phyloP scores from a whole-genome alignment of 176 grass and related monocot genomes.

The Oryza glaberrima region DNA sequence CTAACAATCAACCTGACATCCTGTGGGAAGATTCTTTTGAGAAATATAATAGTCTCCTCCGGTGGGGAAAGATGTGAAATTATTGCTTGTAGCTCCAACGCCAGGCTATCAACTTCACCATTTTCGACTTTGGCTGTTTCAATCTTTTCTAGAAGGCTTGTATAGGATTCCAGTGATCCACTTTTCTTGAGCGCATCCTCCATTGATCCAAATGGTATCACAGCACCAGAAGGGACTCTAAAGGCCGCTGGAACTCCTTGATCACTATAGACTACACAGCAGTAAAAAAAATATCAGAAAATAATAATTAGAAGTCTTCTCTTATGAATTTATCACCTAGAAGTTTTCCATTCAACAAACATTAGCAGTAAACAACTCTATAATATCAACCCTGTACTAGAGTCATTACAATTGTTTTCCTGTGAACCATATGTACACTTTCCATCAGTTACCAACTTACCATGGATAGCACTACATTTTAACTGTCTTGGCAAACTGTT shows the following conservation, averaged over 20 bases:
- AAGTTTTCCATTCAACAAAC: neutral
- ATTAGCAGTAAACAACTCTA: neutral
- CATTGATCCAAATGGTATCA: conserved; percentile 97
- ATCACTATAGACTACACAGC: conserved; percentile 72
- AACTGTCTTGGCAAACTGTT: neutral
- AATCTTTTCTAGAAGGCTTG: conserved; percentile 63
- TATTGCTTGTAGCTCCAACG: conserved; percentile 64
- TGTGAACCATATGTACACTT: conserved; percentile 10
- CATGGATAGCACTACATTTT: neutral
- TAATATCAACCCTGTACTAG: neutral
- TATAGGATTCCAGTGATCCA: conserved; percentile 66
- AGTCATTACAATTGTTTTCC: neutral
- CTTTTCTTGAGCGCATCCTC: conserved; percentile 79
- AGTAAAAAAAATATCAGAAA: conserved; percentile 11
- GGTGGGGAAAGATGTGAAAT: conserved; percentile 63
- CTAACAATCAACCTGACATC: conserved; percentile 77
- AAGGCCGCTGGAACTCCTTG: conserved; percentile 79
- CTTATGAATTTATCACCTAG: conserved; percentile 1
- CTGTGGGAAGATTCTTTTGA: conserved; percentile 55
- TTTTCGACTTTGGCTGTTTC: conserved; percentile 75
- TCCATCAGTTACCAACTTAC: neutral
- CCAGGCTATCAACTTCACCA: conserved; percentile 77
- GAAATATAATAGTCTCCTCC: conserved; percentile 55
- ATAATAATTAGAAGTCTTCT: conserved; percentile 5
- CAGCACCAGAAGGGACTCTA: conserved; percentile 73